phyloP scores from a whole-genome alignment of 2,329 filamentous ascomycete species.

The Claviceps maximensis region DNA sequence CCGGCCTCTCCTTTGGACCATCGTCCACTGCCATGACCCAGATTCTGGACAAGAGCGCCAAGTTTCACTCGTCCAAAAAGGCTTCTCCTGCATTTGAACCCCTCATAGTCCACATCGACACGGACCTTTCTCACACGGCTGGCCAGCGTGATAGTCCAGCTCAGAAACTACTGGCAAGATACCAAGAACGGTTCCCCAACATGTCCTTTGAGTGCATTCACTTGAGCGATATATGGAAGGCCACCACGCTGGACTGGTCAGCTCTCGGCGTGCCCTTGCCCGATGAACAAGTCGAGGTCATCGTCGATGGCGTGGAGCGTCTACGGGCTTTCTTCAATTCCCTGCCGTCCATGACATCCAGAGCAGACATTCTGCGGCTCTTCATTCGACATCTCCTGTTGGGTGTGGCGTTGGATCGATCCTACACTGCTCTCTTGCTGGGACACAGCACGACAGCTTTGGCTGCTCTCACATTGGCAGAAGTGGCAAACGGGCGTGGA shows the following conservation, averaged over 20 bases:
- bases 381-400: conserved; percentile 62
- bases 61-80: conserved; percentile 50
- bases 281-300: not conserved
- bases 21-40: conserved; percentile 69
- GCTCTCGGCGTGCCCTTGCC: conserved; percentile 21
- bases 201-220: conserved; percentile 50
- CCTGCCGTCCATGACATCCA: conserved; percentile 61
- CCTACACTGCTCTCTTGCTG: conserved; percentile 61
- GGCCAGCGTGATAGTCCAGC: conserved; percentile 18
- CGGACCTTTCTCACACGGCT: conserved; percentile 16
- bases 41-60: conserved; percentile 57
- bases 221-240: conserved; percentile 47
- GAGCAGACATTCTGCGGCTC: conserved; percentile 57
- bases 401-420: conserved; percentile 42
- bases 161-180: conserved; percentile 33
- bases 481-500: conserved; percentile 84
- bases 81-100: conserved; percentile 56
- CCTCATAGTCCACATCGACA: conserved; percentile 43
- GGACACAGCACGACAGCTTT: conserved; percentile 80
- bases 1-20: conserved; percentile 72
- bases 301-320: conserved; percentile 21
- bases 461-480: conserved; percentile 71
- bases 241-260: conserved; percentile 40
- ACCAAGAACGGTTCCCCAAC: conserved; percentile 49
- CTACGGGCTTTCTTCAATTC: conserved; percentile 43